Evolutionary conservation across 2,329 filamentous ascomycete genomes (phyloP).

Genomic region (Trichoderma gracile): DNA sequence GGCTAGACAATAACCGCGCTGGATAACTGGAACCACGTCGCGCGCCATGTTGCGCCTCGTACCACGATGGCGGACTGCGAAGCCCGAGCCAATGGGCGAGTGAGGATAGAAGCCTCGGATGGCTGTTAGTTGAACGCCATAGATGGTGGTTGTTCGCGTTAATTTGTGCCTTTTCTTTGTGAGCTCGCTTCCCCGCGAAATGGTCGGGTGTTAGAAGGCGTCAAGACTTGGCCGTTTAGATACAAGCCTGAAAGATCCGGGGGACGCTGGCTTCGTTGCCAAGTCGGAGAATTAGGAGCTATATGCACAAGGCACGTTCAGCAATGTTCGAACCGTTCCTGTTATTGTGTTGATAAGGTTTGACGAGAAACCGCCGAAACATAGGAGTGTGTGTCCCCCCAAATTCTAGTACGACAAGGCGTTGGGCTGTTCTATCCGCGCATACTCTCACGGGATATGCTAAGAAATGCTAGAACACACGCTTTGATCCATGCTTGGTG

Average conservation of each 20-base stretch:
- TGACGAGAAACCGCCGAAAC: too few relatives aligned
- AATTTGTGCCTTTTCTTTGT: neutral
- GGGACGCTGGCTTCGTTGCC: neutral
- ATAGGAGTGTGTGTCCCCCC: too few relatives aligned
- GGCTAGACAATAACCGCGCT: neutral
- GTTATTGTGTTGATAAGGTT: neutral
- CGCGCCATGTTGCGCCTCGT: constrained; percentile 1
- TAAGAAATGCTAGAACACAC: too few relatives aligned
- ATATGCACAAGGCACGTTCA: neutral
- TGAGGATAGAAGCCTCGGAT: neutral
- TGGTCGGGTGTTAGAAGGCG: neutral
- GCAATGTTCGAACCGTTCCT: neutral
- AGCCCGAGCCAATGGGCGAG: neutral
- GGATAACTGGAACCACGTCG: neutral
- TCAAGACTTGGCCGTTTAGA: neutral
- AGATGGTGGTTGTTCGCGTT: neutral
- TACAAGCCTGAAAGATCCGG: neutral
- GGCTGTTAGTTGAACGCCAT: neutral
- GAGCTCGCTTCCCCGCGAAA: neutral
- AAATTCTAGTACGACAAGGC: too few relatives aligned
- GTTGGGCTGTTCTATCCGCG: too few relatives aligned
- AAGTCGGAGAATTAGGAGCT: constrained; percentile 9
- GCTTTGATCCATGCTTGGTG: too few relatives aligned
- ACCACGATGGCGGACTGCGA: neutral
- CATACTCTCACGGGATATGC: too few relatives aligned